A percentile compares a stretch with the other conserved stretches of the same genome.
Conservation (phyloP, 2,329 filamentous ascomycete species). For the Chaetomium sp. region DNA sequence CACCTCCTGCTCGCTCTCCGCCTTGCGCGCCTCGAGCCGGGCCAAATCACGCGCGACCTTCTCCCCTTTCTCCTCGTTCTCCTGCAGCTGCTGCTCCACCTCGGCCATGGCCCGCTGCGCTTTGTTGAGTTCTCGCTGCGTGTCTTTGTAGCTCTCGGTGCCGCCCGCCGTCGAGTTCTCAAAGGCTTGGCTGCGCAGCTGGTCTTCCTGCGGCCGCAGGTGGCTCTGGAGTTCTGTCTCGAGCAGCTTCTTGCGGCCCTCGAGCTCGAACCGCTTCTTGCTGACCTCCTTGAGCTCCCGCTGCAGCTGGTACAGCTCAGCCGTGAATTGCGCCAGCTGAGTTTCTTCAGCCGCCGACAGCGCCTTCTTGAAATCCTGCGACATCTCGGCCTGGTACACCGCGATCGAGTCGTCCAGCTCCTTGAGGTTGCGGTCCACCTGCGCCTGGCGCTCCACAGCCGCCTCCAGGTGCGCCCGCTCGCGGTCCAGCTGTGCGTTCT, state of each 20-base stretch:
- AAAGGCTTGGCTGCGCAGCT: constrained; percentile 70
- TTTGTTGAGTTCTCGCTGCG: constrained; percentile 74
- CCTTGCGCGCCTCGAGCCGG: constrained; percentile 48
- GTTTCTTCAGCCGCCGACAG: constrained; percentile 76
- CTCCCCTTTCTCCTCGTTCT: constrained; percentile 68
- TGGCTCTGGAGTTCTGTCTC: constrained; percentile 89
- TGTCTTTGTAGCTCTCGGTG: constrained; percentile 65
- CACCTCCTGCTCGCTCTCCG: constrained; percentile 62
- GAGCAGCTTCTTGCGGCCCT: constrained; percentile 72
- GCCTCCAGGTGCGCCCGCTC: constrained; percentile 67
- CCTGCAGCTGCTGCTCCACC: constrained; percentile 61
- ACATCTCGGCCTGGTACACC: constrained; percentile 73
- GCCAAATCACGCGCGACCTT: constrained; percentile 43
- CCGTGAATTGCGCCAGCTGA: constrained; percentile 65
- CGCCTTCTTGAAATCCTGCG: constrained; percentile 86
- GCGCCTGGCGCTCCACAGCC: constrained; percentile 57
- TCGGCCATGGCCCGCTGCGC: constrained; percentile 60
- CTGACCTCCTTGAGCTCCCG: constrained; percentile 71
- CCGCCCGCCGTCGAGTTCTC: constrained; percentile 55
- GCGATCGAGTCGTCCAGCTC: constrained; percentile 67
- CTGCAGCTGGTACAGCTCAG: constrained; percentile 64
- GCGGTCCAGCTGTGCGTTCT: constrained; percentile 67
- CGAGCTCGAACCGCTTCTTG: constrained; percentile 66
- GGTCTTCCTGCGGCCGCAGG: constrained; percentile 77
- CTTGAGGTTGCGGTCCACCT: constrained; percentile 68